Evolutionary conservation across 805 yeast genomes (phyloP).

Genomic region (Myxozyma udenii): DNA sequence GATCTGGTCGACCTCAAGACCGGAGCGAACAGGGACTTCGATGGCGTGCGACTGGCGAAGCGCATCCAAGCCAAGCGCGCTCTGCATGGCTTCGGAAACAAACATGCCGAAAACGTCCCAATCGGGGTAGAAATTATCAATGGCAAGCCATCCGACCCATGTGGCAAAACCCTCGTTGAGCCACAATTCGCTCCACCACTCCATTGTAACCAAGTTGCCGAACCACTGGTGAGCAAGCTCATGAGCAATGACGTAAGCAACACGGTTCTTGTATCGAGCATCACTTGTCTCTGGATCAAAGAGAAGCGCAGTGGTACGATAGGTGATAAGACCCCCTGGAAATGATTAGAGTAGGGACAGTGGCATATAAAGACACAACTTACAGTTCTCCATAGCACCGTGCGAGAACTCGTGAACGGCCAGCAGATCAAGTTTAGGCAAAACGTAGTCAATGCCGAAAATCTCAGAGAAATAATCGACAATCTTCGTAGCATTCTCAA

Average conservation of each 20-base stretch:
- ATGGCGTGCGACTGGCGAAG: conserved; percentile 73
- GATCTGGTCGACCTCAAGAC: conserved; percentile 75
- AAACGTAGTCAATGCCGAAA: conserved; percentile 71
- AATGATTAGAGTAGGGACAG: background rate
- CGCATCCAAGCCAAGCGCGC: conserved; percentile 71
- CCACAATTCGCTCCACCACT: conserved; percentile 94
- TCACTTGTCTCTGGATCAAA: conserved; percentile 65
- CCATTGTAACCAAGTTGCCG: conserved; percentile 85
- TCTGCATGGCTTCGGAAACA: conserved; percentile 71
- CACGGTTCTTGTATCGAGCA: conserved; percentile 63
- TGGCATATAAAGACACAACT: conserved; percentile 1
- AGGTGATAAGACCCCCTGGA: conserved; percentile 61
- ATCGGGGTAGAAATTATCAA: conserved; percentile 64
- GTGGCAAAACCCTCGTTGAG: conserved; percentile 89
- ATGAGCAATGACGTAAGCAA: conserved; percentile 81
- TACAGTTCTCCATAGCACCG: conserved; percentile 87
- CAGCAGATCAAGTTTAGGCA: conserved; percentile 78
- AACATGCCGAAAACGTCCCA: conserved; percentile 80
- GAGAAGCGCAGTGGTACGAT: conserved; percentile 70
- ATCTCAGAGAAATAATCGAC: conserved; percentile 64
- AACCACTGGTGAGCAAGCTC: conserved; percentile 92
- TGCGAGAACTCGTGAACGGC: conserved; percentile 82
- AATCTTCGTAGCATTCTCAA: conserved; percentile 71
- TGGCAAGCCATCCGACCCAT: conserved; percentile 72
- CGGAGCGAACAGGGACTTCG: conserved; percentile 75